A percentile compares a stretch with the other conserved stretches of the same genome.
Evolutionary conservation across 2,329 filamentous ascomycete genomes (phyloP).

Genomic region (Nothophaeocryptopus gaeumannii): DNA sequence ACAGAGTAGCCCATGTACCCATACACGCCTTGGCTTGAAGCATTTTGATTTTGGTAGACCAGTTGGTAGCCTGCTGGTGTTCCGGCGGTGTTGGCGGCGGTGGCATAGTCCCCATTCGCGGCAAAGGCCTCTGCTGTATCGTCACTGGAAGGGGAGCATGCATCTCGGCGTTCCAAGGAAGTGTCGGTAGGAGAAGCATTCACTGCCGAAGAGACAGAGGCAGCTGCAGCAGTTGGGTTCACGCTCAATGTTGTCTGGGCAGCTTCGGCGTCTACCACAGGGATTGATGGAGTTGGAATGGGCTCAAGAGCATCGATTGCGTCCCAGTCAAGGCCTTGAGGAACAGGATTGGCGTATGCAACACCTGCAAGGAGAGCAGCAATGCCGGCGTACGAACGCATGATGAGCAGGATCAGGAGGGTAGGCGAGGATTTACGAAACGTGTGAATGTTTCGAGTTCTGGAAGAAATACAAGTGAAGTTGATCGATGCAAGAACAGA

Average conservation of each 20-base stretch:
- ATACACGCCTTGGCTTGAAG: constrained; percentile 17
- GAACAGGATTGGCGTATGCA: constrained; percentile 22
- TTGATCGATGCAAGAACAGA: too few relatives aligned
- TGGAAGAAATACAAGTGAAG: too few relatives aligned
- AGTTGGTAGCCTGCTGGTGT: constrained; percentile 6
- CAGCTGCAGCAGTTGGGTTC: constrained; percentile 13
- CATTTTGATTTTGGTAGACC: constrained; percentile 8
- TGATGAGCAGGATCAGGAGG: constrained; percentile 1
- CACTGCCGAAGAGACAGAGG: constrained; percentile 21
- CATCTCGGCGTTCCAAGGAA: constrained; percentile 13
- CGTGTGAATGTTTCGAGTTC: too few relatives aligned
- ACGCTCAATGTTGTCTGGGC: constrained; percentile 19
- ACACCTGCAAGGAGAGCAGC: constrained; percentile 21
- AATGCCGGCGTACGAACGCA: constrained; percentile 14
- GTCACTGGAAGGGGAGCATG: constrained; percentile 10
- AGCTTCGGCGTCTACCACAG: constrained; percentile 20
- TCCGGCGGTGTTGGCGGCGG: constrained; percentile 10
- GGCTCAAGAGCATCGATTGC: constrained; percentile 17
- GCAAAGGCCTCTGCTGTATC: constrained; percentile 20
- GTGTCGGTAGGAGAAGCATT: constrained; percentile 22
- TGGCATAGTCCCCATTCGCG: constrained; percentile 14
- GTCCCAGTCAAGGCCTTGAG: constrained; percentile 25
- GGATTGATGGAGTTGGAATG: constrained; percentile 17
- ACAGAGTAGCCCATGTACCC: constrained; percentile 29
- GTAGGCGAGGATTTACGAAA: not conserved